Conservation (phyloP, 805 yeast genomes). For the Saturnispora saitoi region DNA sequence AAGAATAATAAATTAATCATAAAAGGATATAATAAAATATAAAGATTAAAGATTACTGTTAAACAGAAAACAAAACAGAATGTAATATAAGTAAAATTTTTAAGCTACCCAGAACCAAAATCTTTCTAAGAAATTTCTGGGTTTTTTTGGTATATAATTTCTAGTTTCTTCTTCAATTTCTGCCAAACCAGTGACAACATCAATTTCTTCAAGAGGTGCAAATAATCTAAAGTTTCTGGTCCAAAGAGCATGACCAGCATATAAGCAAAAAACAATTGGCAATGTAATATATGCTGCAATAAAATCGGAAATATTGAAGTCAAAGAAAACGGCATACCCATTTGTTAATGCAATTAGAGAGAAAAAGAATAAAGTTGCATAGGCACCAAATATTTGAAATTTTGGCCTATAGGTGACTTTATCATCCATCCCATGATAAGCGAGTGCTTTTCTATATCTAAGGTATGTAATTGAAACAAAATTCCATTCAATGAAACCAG, state of each 20-base stretch:
- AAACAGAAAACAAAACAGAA: neutral
- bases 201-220: constrained; percentile 49
- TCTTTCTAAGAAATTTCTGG: constrained; percentile 35
- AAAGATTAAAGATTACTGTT: neutral
- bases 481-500: constrained; percentile 63
- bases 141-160: constrained; percentile 22
- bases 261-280: constrained; percentile 45
- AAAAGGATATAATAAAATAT: neutral
- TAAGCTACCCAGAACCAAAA: constrained; percentile 42
- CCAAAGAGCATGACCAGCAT: constrained; percentile 48
- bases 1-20: neutral
- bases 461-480: constrained; percentile 45
- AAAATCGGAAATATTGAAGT: constrained; percentile 43
- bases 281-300: constrained; percentile 61
- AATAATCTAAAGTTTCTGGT: constrained; percentile 38
- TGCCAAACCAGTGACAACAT: constrained; percentile 53
- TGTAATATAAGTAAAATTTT: neutral
- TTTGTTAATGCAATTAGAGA: constrained; percentile 38
- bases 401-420: constrained; percentile 50
- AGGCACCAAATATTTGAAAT: constrained; percentile 52
- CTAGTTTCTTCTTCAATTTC: constrained; percentile 48
- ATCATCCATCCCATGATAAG: constrained; percentile 40
- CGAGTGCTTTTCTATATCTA: constrained; percentile 58
- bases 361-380: constrained; percentile 36
- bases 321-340: constrained; percentile 57